A percentile compares a stretch with the other conserved stretches of the same genome.
Evolutionary conservation across 148 eudicot species (phyloP).

Genomic region (Pouteria glomerata): DNA sequence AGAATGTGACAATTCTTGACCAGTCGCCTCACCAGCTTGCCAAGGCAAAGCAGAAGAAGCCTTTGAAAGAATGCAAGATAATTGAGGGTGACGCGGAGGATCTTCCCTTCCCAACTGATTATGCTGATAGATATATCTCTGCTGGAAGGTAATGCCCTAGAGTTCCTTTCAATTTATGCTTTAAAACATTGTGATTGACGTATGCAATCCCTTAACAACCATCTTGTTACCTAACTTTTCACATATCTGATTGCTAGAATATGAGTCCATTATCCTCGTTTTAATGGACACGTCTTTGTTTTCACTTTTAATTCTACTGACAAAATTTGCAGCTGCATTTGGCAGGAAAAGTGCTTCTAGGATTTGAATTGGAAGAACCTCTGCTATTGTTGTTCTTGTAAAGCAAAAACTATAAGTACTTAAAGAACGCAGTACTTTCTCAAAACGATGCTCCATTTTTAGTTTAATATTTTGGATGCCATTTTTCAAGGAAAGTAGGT

Average conservation of each 20-base stretch:
- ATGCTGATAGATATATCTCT: conserved; percentile 82
- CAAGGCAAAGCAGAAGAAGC: conserved; percentile 71
- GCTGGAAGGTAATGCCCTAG: conserved; percentile 68
- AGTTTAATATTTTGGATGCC: background rate
- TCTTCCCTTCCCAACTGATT: conserved; percentile 83
- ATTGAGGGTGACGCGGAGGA: conserved; percentile 90
- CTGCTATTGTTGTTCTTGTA: background rate
- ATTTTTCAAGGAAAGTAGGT: background rate
- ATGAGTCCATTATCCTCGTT: background rate
- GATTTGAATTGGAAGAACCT: background rate
- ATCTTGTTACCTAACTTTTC: background rate
- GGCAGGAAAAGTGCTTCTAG: background rate
- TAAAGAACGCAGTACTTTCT: background rate
- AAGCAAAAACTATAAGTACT: background rate
- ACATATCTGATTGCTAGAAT: background rate
- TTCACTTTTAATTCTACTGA: too few species aligned
- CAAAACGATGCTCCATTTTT: too few species aligned
- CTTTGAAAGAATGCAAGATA: conserved; percentile 76
- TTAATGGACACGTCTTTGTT: too few species aligned
- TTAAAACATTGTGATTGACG: background rate
- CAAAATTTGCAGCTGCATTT: background rate
- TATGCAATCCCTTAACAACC: background rate
- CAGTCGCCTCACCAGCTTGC: conserved; percentile 95
- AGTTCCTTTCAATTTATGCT: background rate
- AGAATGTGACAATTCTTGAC: conserved; percentile 88